phyloP scores from a whole-genome alignment of 768 basidiomycete species.

The Tylopilus sp. region DNA sequence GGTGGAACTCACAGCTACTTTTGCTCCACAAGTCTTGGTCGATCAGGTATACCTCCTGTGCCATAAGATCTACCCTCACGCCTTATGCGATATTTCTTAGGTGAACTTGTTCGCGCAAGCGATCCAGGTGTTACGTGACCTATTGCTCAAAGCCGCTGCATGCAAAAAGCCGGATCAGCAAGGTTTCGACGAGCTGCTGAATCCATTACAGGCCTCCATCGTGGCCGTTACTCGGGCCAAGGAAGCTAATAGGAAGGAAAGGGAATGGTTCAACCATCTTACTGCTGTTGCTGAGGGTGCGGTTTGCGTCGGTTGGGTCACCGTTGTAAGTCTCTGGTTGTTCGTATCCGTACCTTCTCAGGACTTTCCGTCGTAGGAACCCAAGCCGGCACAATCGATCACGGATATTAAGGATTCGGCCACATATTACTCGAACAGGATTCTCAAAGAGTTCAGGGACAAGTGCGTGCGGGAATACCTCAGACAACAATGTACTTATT shows the following conservation, averaged over 20 bases:
- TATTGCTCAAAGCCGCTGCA: slow-evolving; percentile 62
- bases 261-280: slow-evolving; percentile 81
- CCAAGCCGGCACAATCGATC: slow-evolving; percentile 80
- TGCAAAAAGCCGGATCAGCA: slow-evolving; percentile 80
- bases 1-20: slow-evolving; percentile 62
- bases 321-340: slow-evolving; percentile 52
- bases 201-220: slow-evolving; percentile 67
- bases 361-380: slow-evolving; percentile 39
- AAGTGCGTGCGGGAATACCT: slow-evolving; percentile 51
- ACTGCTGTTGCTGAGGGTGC: slow-evolving; percentile 80
- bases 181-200: slow-evolving; percentile 53
- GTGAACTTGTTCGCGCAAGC: slow-evolving; percentile 64
- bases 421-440: slow-evolving; percentile 83
- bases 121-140: slow-evolving; percentile 62
- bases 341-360: background rate
- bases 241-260: slow-evolving; percentile 74
- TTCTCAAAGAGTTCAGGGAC: slow-evolving; percentile 91
- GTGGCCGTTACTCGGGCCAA: slow-evolving; percentile 77
- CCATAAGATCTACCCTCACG: background rate
- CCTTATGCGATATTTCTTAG: slow-evolving; percentile 38
- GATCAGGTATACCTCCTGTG: slow-evolving; percentile 62
- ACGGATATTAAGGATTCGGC: slow-evolving; percentile 81
- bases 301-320: slow-evolving; percentile 83
- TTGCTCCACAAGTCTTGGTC: slow-evolving; percentile 66
- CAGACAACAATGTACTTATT: slow-evolving; percentile 3